Evolutionary conservation across 805 yeast genomes (phyloP).

Genomic region (Geotrichum ghanense): DNA sequence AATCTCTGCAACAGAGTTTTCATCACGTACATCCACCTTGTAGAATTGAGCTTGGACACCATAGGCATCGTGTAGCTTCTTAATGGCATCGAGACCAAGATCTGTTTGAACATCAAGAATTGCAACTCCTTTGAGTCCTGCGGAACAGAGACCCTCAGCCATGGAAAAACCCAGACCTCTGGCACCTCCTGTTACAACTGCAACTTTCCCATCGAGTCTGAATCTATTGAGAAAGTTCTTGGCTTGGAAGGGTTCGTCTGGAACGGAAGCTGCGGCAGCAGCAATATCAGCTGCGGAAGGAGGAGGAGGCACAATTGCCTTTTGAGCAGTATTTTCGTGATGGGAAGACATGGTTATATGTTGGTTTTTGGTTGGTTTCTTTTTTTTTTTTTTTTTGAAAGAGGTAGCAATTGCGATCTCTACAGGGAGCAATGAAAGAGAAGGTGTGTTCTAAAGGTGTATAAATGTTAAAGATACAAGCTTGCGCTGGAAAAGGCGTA

Average conservation of each 20-base stretch:
- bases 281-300: conserved; percentile 28
- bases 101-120: conserved; percentile 47
- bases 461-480: too few species aligned
- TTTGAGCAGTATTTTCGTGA: conserved; percentile 19
- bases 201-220: conserved; percentile 53
- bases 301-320: conserved; percentile 29
- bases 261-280: conserved; percentile 23
- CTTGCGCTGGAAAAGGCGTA: too few species aligned
- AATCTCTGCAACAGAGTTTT: conserved; percentile 35
- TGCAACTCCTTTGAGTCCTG: conserved; percentile 42
- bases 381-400: too few species aligned
- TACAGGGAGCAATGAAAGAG: background rate
- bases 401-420: too few species aligned
- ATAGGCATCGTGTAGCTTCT: conserved; percentile 37
- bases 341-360: background rate
- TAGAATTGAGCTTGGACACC: conserved; percentile 52
- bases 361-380: too few species aligned
- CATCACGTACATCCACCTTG: conserved; percentile 53
- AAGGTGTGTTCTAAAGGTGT: too few species aligned
- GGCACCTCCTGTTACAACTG: conserved; percentile 56
- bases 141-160: conserved; percentile 49
- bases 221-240: conserved; percentile 31
- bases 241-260: conserved; percentile 24
- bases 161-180: conserved; percentile 54
- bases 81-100: conserved; percentile 51